These are phyloP conservation scores for Saccharomyces hybrid DNA, from an alignment of 1,139 yeast species.

Conservation along the genomic window DNA sequence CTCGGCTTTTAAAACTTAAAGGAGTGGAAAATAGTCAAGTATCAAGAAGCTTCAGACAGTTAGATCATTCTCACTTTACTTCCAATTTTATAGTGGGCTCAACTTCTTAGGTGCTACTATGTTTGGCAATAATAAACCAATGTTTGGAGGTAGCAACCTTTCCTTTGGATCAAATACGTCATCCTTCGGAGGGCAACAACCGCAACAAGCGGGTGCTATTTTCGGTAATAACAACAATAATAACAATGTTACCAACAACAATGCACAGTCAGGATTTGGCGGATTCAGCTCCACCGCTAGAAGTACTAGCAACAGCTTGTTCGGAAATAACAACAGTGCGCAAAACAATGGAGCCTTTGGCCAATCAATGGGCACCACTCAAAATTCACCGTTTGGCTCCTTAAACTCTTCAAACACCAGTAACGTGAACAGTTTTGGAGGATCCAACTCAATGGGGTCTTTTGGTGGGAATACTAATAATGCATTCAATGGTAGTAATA, in stretches of 20 bases:
- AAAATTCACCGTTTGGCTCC: constrained; percentile 14
- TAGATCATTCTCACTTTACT: too few relatives aligned
- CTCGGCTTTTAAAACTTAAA: background rate
- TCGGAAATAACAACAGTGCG: background rate
- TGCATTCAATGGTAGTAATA: too few relatives aligned
- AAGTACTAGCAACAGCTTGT: constrained; percentile 15
- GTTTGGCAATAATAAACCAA: constrained; percentile 8
- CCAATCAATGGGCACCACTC: constrained; percentile 7
- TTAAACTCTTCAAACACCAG: constrained; percentile 9
- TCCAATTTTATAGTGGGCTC: too few relatives aligned
- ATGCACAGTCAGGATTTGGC: constrained; percentile 47
- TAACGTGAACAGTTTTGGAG: constrained; percentile 6
- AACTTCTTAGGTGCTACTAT: background rate
- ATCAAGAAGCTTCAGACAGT: background rate
- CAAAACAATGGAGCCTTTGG: background rate
- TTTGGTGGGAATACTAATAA: constrained; percentile 12
- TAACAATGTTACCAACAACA: constrained; percentile 7
- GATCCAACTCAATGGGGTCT: constrained; percentile 11
- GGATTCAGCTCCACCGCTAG: constrained; percentile 42
- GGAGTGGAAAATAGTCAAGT: background rate
- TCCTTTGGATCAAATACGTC: constrained; percentile 5
- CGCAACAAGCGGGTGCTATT: background rate
- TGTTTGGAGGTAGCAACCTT: constrained; percentile 9
- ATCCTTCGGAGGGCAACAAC: background rate
- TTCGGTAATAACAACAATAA: background rate